A percentile compares a stretch with the other conserved stretches of the same genome.
phyloP scores from a whole-genome alignment of 2,329 filamentous ascomycete genomes.

The Acrodontium crateriforme region DNA sequence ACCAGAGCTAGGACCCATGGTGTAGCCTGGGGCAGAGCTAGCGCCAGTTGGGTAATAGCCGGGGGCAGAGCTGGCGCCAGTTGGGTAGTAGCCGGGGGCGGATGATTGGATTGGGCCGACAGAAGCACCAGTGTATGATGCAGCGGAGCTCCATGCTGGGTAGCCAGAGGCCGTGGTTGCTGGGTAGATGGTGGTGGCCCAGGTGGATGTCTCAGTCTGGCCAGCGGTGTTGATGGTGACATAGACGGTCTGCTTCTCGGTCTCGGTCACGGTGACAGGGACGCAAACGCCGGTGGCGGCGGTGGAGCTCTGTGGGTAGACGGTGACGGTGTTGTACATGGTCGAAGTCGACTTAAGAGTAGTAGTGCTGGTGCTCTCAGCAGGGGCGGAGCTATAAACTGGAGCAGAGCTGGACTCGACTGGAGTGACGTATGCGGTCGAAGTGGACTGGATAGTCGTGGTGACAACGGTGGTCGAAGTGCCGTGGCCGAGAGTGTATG shows the following conservation, averaged over 20 bases:
- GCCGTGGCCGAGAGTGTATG: conserved; percentile 22
- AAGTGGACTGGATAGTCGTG: conserved; percentile 22
- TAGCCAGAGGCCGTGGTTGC: too few species aligned
- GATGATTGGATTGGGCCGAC: too few species aligned
- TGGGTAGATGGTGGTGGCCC: conserved; percentile 1
- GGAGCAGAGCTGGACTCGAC: conserved; percentile 2
- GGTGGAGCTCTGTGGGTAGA: conserved; percentile 10
- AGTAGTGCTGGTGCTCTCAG: conserved; percentile 7
- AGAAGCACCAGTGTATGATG: too few species aligned
- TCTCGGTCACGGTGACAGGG: conserved; percentile 20
- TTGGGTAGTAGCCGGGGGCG: too few species aligned
- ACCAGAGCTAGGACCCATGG: too few species aligned
- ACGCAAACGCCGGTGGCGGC: conserved; percentile 12
- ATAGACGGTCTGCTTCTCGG: conserved; percentile 20
- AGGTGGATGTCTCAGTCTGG: conserved; percentile 1
- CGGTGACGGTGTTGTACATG: conserved; percentile 21
- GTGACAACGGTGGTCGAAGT: conserved; percentile 21
- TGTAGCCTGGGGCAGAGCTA: too few species aligned
- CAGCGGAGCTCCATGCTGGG: too few species aligned
- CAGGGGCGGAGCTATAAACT: conserved; percentile 4
- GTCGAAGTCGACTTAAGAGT: conserved; percentile 20
- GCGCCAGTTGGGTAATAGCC: too few species aligned
- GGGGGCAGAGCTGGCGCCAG: too few species aligned
- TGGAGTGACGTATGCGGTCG: conserved; percentile 17
- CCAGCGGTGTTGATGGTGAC: conserved; percentile 8